Conservation (phyloP, 2,329 filamentous ascomycete species). For the Fusarium hostae region DNA sequence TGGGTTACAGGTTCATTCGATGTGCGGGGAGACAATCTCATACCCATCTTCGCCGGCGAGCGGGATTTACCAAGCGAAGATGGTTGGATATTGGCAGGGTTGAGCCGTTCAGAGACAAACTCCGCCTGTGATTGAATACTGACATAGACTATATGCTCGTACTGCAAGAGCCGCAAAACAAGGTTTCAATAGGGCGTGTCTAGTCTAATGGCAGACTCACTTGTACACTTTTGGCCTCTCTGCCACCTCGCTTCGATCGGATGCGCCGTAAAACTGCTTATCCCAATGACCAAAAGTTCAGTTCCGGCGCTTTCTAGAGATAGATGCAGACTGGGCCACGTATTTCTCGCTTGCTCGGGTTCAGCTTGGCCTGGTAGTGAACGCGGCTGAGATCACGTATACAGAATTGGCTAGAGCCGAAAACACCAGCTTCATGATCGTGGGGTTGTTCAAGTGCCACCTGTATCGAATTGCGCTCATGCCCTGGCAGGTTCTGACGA, state of each 20-base stretch:
- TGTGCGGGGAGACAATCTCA: constrained; percentile 17
- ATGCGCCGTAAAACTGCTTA: background rate
- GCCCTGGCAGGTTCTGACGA: background rate
- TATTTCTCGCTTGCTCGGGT: background rate
- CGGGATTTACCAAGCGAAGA: constrained; percentile 5
- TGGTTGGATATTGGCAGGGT: background rate
- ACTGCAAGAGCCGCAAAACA: constrained; percentile 6
- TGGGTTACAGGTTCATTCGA: background rate
- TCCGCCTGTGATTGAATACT: background rate
- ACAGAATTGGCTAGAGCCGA: background rate
- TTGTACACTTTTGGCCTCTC: background rate
- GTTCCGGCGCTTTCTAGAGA: background rate
- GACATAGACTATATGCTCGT: background rate
- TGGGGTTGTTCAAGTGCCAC: background rate
- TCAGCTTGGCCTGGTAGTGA: background rate
- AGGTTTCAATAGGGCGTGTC: background rate
- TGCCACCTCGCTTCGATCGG: background rate
- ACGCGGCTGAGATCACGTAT: too few species aligned
- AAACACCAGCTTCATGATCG: background rate
- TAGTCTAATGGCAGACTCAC: background rate
- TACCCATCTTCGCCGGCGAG: background rate
- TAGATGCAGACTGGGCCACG: background rate
- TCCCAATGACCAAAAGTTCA: background rate
- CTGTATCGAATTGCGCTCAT: background rate
- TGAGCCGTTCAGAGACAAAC: background rate